phyloP scores from a whole-genome alignment of 129 eudicot genomes.

The Oenanthe sinensis region DNA sequence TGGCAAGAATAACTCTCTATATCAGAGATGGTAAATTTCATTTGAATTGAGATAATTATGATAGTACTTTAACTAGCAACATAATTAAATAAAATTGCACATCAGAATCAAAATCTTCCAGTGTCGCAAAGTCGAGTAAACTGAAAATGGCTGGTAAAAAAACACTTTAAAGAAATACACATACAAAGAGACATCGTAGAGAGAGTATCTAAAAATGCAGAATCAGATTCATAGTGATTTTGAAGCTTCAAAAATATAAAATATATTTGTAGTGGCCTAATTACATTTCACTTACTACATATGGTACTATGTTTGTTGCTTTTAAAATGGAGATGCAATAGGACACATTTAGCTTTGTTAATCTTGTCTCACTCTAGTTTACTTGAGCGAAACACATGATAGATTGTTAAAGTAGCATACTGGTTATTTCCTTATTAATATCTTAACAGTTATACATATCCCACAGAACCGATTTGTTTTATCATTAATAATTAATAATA shows the following conservation, averaged over 20 bases:
- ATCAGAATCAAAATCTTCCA: background rate
- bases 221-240: background rate
- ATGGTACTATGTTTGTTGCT: background rate
- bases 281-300: background rate
- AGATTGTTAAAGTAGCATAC: background rate
- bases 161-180: background rate
- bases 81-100: background rate
- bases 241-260: background rate
- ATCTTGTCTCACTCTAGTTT: background rate
- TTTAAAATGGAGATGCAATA: background rate
- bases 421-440: background rate
- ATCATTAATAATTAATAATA: background rate
- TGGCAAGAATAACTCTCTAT: slow-evolving; percentile 12
- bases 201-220: background rate
- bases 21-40: slow-evolving; percentile 6
- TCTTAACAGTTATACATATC: background rate
- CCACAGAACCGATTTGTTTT: background rate
- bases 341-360: background rate
- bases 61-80: background rate
- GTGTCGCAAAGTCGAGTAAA: background rate
- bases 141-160: background rate
- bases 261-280: background rate
- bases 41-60: background rate
- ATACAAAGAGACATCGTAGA: background rate
- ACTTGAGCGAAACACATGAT: background rate